Conservation (phyloP, 148 eudicot genomes). For the Heliamphora exappendiculata region DNA sequence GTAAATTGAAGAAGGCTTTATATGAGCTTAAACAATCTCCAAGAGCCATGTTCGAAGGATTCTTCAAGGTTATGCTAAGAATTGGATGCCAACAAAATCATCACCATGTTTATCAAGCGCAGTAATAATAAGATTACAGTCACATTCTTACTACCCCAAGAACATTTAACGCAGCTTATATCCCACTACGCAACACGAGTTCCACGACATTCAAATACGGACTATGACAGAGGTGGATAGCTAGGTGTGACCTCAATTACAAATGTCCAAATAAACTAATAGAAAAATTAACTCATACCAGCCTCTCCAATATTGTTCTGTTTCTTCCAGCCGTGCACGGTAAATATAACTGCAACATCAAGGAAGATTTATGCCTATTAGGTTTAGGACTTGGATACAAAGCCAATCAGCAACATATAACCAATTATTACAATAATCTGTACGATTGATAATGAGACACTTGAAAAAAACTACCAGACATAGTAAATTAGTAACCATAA, state of each 20-base stretch:
- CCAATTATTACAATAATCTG: background rate
- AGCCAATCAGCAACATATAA: background rate
- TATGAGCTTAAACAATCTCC: no score
- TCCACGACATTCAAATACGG: no score
- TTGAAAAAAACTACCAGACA: background rate
- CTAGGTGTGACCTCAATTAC: background rate
- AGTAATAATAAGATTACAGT: background rate
- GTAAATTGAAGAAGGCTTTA: no score
- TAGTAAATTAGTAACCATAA: background rate
- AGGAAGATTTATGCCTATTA: background rate
- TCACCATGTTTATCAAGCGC: no score
- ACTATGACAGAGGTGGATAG: background rate
- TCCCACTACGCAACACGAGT: background rate
- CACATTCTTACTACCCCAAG: background rate
- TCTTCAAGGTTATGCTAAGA: no score
- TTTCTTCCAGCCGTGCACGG: constrained; percentile 71
- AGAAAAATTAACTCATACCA: constrained; percentile 46
- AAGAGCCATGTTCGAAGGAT: no score
- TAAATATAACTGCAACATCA: constrained; percentile 57
- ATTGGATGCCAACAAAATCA: no score
- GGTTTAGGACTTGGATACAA: background rate
- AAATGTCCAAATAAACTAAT: background rate
- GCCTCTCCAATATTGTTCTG: constrained; percentile 91
- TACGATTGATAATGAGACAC: background rate
- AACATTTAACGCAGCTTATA: background rate